Evolutionary conservation across 2,329 filamentous ascomycete genomes (phyloP), one percentile per base, ranked within the genome.

Genomic region (Aspergillus sp.): DNA sequence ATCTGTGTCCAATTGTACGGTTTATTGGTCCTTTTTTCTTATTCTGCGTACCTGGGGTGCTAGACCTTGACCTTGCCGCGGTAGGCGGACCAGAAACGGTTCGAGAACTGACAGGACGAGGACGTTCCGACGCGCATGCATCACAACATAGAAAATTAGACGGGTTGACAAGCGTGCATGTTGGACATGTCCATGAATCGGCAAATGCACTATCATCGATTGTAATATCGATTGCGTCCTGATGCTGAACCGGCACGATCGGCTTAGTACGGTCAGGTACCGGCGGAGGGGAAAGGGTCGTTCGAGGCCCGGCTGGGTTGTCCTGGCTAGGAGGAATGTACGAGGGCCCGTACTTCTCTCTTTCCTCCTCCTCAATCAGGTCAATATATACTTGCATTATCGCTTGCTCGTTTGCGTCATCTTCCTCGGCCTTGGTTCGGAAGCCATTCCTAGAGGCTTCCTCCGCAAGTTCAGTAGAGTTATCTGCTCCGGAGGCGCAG

Each of bases 371-470:
- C 68, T 96, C 89, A 24, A 95, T 88, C 17, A 96, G 79, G 67
- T 97, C 93, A 78, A 90, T 92, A 32, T 96, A 79, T 0, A 92
- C 92, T 67, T 93, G 86, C 53, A 91, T 86, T 59, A 96, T 96
- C 5, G 93, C 93, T 22, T 85, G 82, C 55, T 96, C 91, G 66
- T 96, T 96, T 3, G 91, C 93, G 64, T 92, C 88, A 55, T 96
- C 91, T 71, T 96, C 90, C 63, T 96, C 91, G 0, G 91, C 91
- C 67, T 90, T 85, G 0, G 92, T 97, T 59, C 83, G 84, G 77
- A 96, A 93, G 0, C 91, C 90, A 62, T 89, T 89, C 56, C 80
- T 80, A 5, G 85, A 85, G 38, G 88, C 89, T 38, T 90, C 83
- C 47, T 86, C 82, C 3, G 82, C 81, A 18, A 93, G 85, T 67